phyloP scores from a whole-genome alignment of 2,329 filamentous ascomycete species.

The Catunica adiposa region DNA sequence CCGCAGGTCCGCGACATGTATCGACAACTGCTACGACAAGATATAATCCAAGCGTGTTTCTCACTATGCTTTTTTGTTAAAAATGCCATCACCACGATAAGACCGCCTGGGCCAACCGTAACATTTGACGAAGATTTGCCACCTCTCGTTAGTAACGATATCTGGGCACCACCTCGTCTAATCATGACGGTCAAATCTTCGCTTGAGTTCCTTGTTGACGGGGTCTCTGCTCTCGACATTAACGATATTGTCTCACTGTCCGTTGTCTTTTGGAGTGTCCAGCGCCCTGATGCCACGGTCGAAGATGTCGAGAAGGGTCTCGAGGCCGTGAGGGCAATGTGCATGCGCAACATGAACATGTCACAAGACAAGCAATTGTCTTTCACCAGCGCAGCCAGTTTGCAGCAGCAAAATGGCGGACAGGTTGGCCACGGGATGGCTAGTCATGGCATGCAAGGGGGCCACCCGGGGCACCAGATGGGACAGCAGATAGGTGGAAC shows the following conservation, averaged over 20 bases:
- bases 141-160: slow-evolving; percentile 13
- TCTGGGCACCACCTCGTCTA: slow-evolving; percentile 28
- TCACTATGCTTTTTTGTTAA: slow-evolving; percentile 40
- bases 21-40: slow-evolving; percentile 34
- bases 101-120: not conserved
- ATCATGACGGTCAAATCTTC: slow-evolving; percentile 30
- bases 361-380: slow-evolving; percentile 23
- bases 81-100: slow-evolving; percentile 11
- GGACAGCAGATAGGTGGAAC: not conserved
- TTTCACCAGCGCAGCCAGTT: not conserved
- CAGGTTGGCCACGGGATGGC: not conserved
- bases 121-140: slow-evolving; percentile 8
- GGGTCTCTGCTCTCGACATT: slow-evolving; percentile 32
- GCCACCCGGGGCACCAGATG: not conserved
- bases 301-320: slow-evolving; percentile 28
- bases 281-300: slow-evolving; percentile 25
- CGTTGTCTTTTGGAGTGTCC: slow-evolving; percentile 31
- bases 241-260: slow-evolving; percentile 35
- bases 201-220: slow-evolving; percentile 28
- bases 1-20: slow-evolving; percentile 35
- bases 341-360: slow-evolving; percentile 28
- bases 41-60: slow-evolving; percentile 38
- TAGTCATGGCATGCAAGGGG: not conserved
- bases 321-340: slow-evolving; percentile 28
- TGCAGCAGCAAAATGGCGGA: not conserved